Base-by-base conservation (phyloP, 2,329 filamentous ascomycete species). In the Verticillium isaacii region DNA sequence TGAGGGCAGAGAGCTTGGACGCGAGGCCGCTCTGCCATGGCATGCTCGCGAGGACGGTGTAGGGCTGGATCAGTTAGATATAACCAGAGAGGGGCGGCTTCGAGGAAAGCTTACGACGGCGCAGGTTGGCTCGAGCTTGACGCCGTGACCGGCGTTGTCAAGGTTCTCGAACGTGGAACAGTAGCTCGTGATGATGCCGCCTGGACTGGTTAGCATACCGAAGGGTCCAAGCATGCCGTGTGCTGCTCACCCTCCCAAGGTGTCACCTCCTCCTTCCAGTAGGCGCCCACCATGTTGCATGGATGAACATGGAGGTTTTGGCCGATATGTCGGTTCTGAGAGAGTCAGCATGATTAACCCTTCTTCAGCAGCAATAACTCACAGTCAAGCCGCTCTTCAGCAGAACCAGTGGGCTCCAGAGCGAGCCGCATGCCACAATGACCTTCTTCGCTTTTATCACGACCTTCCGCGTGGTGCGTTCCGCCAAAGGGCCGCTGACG, bases 261-360 rank as follows among this genome's bases (percentile, higher is more conserved):
- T n/a, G 81, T 83, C 23, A 88, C 82, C 39, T 90, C 87, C 63
- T 92, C 82, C 36, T 89, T 80, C 73, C 89, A 93, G n/a, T 88
- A 80, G 2, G 84, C 90, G 4, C 74, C 73, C 6, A 87, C 68
- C 9, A 80, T 71, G 69, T 81, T 83, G 69, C 87, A 88, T 1
- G 93, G 94, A 70, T 98, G 94, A 1, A 97, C 74, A 68, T 95
- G 82, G 3, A 97, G 84, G 68, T 97, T 91, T 8, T 82, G 84
- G 32, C 94, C 94, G 65, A 97, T 89, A 61, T 97, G 88, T 4
- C 82, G 82, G 71, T 96, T 97, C 78, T 87, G 69, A 19, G n/a
- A 56, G 7, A 19, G 25, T 32, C 14, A 56, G 54, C 15, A 17
- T 56, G 32, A 1, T n/a, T 9, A 39, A 17, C 14, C 5, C 29